Base-by-base conservation (phyloP, 768 basidiomycete genomes). In the Roridomyces roridus region DNA sequence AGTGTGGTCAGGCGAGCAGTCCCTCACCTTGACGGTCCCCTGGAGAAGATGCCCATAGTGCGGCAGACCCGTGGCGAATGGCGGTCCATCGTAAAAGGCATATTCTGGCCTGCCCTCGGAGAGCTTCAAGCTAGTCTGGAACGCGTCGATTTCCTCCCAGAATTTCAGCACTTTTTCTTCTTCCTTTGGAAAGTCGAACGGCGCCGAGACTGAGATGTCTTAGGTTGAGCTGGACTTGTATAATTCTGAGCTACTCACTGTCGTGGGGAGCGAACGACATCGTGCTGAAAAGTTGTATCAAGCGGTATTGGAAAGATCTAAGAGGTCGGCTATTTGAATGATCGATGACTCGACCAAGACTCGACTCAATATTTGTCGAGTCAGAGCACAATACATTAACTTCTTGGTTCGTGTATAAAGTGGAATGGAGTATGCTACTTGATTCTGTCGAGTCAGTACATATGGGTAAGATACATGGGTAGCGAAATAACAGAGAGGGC, bases 121-220 rank as follows among this genome's bases (percentile, higher is more conserved):
- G 42, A 96, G 86, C 76, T 94, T 94, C 65, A 98, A 74, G 64
- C 91, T 93, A 7, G 96, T 98, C 69, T 89, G 86, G 76, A 99
- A 99, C 59, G 97, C 97, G 78, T 98, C 94, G 71, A 99, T 99
- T 70, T 96, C 94, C 64, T 84, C 81, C 96, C 96, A 98, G 76
- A 86, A 98, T 47, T 82, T 80, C 59, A 97, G 77, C 51, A 97
- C 93, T 66, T 94, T 94, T 69, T 91, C 88, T 71, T 96, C 94
- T 73, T 94, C 94, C 73, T 85, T 86, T 18, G 94, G 78, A 69
- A 95, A 96, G 72, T 86, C 86, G 73, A 96, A 96, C 17, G 77
- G 77, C 17, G 85, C 78, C 51, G 89, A 83, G 66, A 94, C 92
- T 94, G 57, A 4, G 31, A 17, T 60, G 36, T 55, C 57, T 44